phyloP scores from a whole-genome alignment of 164 flowering plant genomes.

The Annona cherimola region DNA sequence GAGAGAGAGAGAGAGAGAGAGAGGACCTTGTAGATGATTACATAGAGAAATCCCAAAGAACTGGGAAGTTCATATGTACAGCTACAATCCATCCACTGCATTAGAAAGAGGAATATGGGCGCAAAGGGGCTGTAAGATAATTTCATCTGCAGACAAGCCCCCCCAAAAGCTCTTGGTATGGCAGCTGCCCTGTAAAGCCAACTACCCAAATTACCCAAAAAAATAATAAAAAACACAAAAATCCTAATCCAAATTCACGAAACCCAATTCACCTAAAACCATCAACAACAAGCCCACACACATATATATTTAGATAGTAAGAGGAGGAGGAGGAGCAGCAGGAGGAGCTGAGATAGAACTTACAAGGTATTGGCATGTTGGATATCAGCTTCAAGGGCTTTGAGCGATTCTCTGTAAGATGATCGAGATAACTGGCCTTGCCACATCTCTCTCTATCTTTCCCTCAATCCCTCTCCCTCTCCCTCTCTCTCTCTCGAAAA shows the following conservation, averaged over 20 bases:
- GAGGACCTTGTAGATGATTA: conserved; percentile 55
- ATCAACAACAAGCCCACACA: background rate
- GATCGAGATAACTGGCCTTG: conserved; percentile 47
- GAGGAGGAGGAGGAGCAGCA: conserved; percentile 2
- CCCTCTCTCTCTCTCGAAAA: background rate
- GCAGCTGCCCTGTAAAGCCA: conserved; percentile 57
- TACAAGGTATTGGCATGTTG: conserved; percentile 77
- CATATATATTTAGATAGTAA: background rate
- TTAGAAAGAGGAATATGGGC: conserved; percentile 52
- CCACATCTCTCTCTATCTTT: conserved; percentile 44
- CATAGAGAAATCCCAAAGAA: conserved; percentile 57
- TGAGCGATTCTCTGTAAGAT: conserved; percentile 52
- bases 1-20: background rate
- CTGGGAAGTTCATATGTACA: conserved; percentile 63
- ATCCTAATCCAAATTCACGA: background rate
- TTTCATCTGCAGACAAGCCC: conserved; percentile 66
- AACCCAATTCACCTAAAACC: background rate
- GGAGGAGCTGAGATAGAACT: conserved; percentile 23
- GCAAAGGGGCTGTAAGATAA: conserved; percentile 60
- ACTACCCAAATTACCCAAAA: conserved; percentile 4
- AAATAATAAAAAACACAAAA: too few species aligned
- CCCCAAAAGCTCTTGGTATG: conserved; percentile 65
- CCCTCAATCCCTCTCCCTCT: conserved; percentile 24
- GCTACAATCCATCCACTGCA: conserved; percentile 73
- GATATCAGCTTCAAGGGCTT: conserved; percentile 70